Base-by-base conservation (phyloP, 345 rosid species). In the Murraya koenigii region DNA sequence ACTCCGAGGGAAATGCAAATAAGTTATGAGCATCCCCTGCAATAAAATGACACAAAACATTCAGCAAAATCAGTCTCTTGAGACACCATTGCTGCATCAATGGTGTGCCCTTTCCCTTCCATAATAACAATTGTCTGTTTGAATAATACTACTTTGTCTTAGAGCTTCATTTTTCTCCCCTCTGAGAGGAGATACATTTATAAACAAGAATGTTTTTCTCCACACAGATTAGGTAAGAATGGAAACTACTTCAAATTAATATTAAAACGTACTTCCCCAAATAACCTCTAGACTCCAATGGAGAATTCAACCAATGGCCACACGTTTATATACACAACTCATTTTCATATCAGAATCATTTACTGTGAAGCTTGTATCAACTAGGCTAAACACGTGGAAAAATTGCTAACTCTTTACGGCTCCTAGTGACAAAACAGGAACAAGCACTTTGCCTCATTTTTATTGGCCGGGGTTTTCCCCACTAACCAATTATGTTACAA, bases 1-100 rank as follows among this genome's bases (percentile, higher is more conserved):
- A 94, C 87, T 96, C 97, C 0, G 96, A 92, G 72, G 99, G 99
- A 82, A 94, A 89, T 70, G 95, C 98, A 81, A 96, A 96, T 79
- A 96, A 83, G 85, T 88, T 94, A 81, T 79, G 85, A 44, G 86
- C 82, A 83, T 83, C 84, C 82, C 92, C 99, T 96, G 97, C 85
- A 85, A 82, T 56, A 71, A 10, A 23, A 71, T 2, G 26, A 79
- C 55, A 67, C 11, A 17, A 54, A 52, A 65, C 19, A 3, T 38
- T 54, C 30, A 38, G 23, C 25, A 74, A 33, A 13, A 49, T 77
- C 58, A 39, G 56, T 69, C 15, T 66, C 63, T 22, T 13, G 62
- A 66, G 32, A 73, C 13, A 47, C 22, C n/a, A 47, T 19, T 44
- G 61, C 60, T 44, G n/a, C 22, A 28, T 11, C 23, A 75, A 20